Conservation (phyloP, 768 basidiomycete genomes). For the Gloeostereum incarnatum region DNA sequence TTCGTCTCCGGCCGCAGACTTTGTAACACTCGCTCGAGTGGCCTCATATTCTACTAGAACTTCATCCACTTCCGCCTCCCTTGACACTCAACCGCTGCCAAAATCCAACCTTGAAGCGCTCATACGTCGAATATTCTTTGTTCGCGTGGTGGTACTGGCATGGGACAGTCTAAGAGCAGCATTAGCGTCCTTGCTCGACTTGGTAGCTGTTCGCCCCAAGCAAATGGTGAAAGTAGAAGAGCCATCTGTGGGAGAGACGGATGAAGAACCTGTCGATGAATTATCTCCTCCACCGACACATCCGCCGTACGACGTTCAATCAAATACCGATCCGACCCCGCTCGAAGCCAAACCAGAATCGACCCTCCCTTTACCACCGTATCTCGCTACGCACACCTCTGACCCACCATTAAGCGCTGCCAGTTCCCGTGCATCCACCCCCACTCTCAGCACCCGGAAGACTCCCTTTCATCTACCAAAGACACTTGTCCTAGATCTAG, state of each 20-base stretch:
- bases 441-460: slow-evolving; percentile 40
- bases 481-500: slow-evolving; percentile 93
- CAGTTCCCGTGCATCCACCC: slow-evolving; percentile 37
- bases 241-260: slow-evolving; percentile 23
- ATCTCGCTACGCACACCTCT: slow-evolving; percentile 9
- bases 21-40: slow-evolving; percentile 26
- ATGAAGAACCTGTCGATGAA: slow-evolving; percentile 15
- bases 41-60: slow-evolving; percentile 13
- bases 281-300: background rate
- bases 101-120: slow-evolving; percentile 30
- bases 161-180: slow-evolving; percentile 63
- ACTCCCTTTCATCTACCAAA: slow-evolving; percentile 79
- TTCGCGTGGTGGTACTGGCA: slow-evolving; percentile 57
- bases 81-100: slow-evolving; percentile 20
- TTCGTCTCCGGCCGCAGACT: slow-evolving; percentile 47
- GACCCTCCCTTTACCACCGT: slow-evolving; percentile 2
- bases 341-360: background rate
- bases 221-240: slow-evolving; percentile 21
- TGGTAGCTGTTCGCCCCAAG: slow-evolving; percentile 6
- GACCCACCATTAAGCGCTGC: slow-evolving; percentile 14
- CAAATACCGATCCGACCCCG: slow-evolving; percentile 1
- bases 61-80: slow-evolving; percentile 13
- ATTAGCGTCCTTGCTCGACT: slow-evolving; percentile 37
- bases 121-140: slow-evolving; percentile 56
- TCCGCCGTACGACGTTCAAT: slow-evolving; percentile 5